A percentile compares a stretch with the other conserved stretches of the same genome.
These are phyloP conservation scores for Uronychia binucleata DNA, from an alignment of 73 alveolate genomes.

Conservation along the genomic window DNA sequence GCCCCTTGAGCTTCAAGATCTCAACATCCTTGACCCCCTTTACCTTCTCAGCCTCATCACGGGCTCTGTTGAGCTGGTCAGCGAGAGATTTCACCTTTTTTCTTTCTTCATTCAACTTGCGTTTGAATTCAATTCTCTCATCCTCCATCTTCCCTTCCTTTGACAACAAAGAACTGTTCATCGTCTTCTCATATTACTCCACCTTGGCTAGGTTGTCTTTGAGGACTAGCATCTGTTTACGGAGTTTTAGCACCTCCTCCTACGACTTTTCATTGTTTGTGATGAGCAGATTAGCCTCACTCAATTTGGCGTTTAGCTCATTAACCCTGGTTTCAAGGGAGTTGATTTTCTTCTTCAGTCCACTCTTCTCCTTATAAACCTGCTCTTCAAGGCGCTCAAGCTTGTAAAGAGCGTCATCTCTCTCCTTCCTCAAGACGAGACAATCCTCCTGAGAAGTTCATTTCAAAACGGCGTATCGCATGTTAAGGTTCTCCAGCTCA, in stretches of 20 bases:
- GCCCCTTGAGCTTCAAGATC: background rate
- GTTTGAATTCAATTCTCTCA: background rate
- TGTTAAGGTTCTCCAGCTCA: background rate
- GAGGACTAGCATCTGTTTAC: background rate
- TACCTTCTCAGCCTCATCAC: background rate
- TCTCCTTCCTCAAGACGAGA: background rate
- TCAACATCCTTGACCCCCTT: background rate
- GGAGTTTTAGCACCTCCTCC: background rate
- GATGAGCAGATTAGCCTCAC: background rate
- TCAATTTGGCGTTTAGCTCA: background rate
- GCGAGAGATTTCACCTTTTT: background rate
- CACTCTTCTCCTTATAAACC: background rate
- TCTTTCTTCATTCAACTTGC: conserved; percentile 3
- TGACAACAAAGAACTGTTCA: background rate
- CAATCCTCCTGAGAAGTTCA: background rate
- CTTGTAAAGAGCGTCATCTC: conserved; percentile 5
- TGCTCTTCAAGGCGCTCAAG: background rate
- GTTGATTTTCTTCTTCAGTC: background rate
- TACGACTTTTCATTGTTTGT: background rate
- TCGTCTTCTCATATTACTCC: background rate
- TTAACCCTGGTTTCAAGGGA: background rate
- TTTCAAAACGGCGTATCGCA: background rate
- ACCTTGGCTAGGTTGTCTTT: background rate
- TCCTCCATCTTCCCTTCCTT: background rate
- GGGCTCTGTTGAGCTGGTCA: background rate